Evolutionary conservation across 2,329 filamentous ascomycete genomes (phyloP).

Genomic region (Blastomyces gilchristii): DNA sequence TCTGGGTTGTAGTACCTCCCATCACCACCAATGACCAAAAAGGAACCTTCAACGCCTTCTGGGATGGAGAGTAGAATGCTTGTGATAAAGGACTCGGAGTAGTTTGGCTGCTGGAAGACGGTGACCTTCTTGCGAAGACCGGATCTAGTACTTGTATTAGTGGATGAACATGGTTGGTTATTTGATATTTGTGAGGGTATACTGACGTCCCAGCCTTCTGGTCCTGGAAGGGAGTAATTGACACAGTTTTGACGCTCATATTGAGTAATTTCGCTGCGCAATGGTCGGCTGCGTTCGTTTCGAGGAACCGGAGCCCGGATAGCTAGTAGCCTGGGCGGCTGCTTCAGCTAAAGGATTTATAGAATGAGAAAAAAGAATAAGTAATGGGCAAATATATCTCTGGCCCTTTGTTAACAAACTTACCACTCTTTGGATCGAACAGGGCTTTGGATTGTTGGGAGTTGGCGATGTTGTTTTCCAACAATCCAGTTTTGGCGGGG

Average conservation of each 20-base stretch:
- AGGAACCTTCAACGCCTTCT: slow-evolving; percentile 76
- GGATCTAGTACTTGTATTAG: slow-evolving; percentile 50
- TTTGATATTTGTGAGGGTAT: slow-evolving; percentile 14
- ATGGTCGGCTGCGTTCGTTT: background rate
- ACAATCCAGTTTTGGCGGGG: slow-evolving; percentile 6
- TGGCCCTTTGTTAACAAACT: background rate
- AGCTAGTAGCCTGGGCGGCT: background rate
- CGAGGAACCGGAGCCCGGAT: background rate
- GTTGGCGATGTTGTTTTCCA: background rate
- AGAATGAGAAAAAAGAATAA: no score
- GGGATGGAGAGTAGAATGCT: slow-evolving; percentile 94
- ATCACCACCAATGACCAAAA: slow-evolving; percentile 94
- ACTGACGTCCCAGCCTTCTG: slow-evolving; percentile 99
- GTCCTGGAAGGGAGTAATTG: slow-evolving; percentile 78
- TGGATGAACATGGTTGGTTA: slow-evolving; percentile 11
- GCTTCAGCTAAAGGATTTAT: background rate
- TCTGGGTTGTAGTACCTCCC: slow-evolving; percentile 96
- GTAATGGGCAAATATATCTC: background rate
- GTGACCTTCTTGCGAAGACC: slow-evolving; percentile 98
- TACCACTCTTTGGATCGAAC: background rate
- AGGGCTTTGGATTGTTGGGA: background rate
- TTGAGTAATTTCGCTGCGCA: slow-evolving; percentile 21
- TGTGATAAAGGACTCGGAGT: slow-evolving; percentile 90
- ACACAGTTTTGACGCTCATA: slow-evolving; percentile 71
- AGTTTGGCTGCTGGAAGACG: slow-evolving; percentile 89